phyloP scores from a whole-genome alignment of 257 asterid species.

The Nicotiana undulata region DNA sequence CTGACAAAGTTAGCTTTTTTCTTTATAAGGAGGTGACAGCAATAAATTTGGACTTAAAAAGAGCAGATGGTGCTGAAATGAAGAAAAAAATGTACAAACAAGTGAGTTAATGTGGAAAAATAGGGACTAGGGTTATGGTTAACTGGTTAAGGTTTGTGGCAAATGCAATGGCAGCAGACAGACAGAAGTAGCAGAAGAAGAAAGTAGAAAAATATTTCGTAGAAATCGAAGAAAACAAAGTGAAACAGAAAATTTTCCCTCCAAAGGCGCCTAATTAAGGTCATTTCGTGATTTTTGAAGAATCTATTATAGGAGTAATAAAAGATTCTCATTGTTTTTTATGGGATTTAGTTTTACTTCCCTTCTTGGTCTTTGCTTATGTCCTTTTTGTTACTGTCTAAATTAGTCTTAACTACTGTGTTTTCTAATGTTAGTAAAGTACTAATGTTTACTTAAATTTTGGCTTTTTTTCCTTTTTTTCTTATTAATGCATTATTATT shows the following conservation, averaged over 20 bases:
- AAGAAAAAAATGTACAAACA: slow-evolving; percentile 3
- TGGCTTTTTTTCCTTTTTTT: background rate
- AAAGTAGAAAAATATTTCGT: background rate
- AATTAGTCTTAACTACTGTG: background rate
- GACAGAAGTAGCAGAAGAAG: background rate
- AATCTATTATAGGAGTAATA: slow-evolving; percentile 1
- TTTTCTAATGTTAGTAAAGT: background rate
- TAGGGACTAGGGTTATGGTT: background rate
- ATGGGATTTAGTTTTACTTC: background rate
- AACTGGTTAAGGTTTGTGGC: slow-evolving; percentile 4
- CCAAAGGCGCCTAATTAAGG: slow-evolving; percentile 4
- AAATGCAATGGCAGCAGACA: slow-evolving; percentile 10
- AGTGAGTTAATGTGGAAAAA: slow-evolving; percentile 3
- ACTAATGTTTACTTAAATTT: background rate
- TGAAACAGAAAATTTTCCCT: slow-evolving; percentile 5
- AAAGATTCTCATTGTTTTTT: slow-evolving; percentile 3
- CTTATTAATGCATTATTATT: background rate
- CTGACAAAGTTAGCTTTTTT: background rate
- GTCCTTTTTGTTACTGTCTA: slow-evolving; percentile 4
- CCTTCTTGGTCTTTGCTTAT: background rate
- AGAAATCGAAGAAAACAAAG: slow-evolving; percentile 3
- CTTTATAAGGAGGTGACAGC: background rate
- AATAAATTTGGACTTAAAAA: background rate
- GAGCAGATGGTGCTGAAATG: background rate
- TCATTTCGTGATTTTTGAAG: background rate